Evolutionary conservation across 306 rosid species (phyloP), one percentile per base, ranked within the genome.

Genomic region (Neltuma alba): DNA sequence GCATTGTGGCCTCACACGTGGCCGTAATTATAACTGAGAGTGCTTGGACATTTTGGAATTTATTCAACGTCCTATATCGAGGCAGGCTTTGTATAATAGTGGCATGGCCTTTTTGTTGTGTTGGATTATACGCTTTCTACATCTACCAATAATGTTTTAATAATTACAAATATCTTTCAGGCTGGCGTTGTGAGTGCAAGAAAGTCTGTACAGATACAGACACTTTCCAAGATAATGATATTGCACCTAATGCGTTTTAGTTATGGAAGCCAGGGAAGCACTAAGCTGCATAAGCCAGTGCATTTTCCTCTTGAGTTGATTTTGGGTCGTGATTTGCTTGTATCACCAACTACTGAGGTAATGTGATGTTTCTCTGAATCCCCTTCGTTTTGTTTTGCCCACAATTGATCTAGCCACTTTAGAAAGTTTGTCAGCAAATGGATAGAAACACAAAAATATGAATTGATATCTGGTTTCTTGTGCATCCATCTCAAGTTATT

Each of bases 201-300:
- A 77, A 96, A 91, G 81, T 83, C 97, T 63, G 61, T 93, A 30
- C 85, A 93, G 71, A 91, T 96, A 83, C 88, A 79, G 80, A 88
- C 85, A 18, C 99, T 90, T 74, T 84, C 99, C 5, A 91, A 91
- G 88, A 87, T 96, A 76, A 77, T 96, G 99, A 90, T 96, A 85
- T 80, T 96, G 89, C 99, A 96, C 80, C 84, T 93, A 84, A 93
- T 80, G 98, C 98, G 98, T 18, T 96, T 96, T 81, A 60, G 94
- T 79, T 96, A 96, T 76, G 99, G 98, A 86, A 89, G 88, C 84
- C 99, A 91, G 77, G 99, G 99, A 86, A 96, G 98, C 88, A 88
- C 98, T n/a, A 96, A 96, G 83, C 67, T 96, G 89, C 92, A 61
- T 70, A 96, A 96, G 93, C 89, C 93, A 2, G 98, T 96, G 78